Conservation (phyloP, 176 grass and related monocot species). For the Elaeis guineensis region DNA sequence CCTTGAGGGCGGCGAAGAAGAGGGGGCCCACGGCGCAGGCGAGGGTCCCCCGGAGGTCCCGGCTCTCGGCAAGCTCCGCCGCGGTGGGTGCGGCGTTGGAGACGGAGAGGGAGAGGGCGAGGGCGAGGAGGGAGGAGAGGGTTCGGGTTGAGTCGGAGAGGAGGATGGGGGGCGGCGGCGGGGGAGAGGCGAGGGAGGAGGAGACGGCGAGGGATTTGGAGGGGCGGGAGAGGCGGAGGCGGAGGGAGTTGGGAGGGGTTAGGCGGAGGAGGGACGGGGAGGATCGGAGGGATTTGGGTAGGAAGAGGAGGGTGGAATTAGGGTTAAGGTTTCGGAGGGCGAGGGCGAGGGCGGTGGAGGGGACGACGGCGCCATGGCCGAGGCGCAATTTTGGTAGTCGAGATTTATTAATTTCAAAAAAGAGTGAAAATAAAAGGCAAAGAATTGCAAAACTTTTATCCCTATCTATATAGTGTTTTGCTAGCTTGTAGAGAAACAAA, state of each 20-base stretch:
- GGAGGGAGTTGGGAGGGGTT: neutral
- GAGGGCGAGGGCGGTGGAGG: constrained; percentile 6
- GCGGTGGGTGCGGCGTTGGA: constrained; percentile 15
- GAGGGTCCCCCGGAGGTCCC: constrained; percentile 14
- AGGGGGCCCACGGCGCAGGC: constrained; percentile 34
- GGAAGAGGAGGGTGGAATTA: neutral
- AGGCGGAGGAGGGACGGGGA: neutral
- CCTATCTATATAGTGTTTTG: no score
- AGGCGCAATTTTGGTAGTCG: no score
- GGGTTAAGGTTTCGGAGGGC: constrained; percentile 12
- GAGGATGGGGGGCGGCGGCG: neutral
- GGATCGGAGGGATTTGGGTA: neutral
- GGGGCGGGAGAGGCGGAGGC: neutral
- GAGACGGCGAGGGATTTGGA: neutral
- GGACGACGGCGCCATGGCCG: constrained; percentile 13
- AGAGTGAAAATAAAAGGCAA: no score
- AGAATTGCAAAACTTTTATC: no score
- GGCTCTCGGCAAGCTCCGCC: constrained; percentile 39
- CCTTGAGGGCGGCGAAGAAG: constrained; percentile 27
- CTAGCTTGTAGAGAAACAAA: no score
- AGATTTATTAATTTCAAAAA: no score
- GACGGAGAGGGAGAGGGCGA: constrained; percentile 13
- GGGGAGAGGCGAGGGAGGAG: neutral
- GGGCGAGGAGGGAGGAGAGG: constrained; percentile 8
- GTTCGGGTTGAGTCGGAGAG: constrained; percentile 15